Conservation (phyloP, 2,329 filamentous ascomycete genomes). For the Xenoacremonium recifei region DNA sequence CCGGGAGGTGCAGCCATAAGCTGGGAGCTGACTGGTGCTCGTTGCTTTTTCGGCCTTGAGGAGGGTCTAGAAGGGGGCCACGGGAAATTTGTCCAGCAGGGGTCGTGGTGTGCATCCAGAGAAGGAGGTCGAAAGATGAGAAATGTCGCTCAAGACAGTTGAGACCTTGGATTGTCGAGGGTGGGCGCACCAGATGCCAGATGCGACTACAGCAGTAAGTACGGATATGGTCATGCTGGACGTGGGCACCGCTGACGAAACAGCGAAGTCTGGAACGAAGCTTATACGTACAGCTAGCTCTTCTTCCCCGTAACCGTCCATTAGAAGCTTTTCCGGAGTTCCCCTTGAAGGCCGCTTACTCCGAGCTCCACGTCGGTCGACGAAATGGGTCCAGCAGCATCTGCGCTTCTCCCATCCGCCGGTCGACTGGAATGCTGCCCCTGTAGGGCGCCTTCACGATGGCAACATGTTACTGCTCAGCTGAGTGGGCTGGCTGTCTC, state of each 20-base stretch:
- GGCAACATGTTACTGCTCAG: conserved; percentile 1
- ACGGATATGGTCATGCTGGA: too few relatives aligned
- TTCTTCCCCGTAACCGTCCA: too few relatives aligned
- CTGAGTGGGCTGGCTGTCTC: conserved; percentile 2
- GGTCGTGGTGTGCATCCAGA: conserved; percentile 5
- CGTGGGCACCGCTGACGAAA: too few relatives aligned
- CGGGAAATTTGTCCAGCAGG: conserved; percentile 11
- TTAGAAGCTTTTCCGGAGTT: neutral
- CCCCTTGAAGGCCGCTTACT: neutral
- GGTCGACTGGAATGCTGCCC: conserved; percentile 5
- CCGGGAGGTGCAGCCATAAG: conserved; percentile 7
- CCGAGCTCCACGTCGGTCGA: neutral
- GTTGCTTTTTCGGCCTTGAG: conserved; percentile 9
- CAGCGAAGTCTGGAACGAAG: neutral
- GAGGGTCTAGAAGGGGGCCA: conserved; percentile 1
- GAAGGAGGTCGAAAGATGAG: neutral
- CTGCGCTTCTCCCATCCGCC: conserved; percentile 4
- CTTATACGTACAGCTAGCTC: neutral
- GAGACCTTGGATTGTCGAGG: too few relatives aligned
- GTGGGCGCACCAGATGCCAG: too few relatives aligned
- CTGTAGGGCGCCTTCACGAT: neutral
- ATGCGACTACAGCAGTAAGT: too few relatives aligned
- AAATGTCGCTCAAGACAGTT: neutral
- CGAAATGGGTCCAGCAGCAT: neutral
- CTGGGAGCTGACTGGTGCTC: neutral